These are phyloP conservation scores for Exophiala bonariae DNA, from an alignment of 2,329 filamentous ascomycete species.

Conservation along the genomic window DNA sequence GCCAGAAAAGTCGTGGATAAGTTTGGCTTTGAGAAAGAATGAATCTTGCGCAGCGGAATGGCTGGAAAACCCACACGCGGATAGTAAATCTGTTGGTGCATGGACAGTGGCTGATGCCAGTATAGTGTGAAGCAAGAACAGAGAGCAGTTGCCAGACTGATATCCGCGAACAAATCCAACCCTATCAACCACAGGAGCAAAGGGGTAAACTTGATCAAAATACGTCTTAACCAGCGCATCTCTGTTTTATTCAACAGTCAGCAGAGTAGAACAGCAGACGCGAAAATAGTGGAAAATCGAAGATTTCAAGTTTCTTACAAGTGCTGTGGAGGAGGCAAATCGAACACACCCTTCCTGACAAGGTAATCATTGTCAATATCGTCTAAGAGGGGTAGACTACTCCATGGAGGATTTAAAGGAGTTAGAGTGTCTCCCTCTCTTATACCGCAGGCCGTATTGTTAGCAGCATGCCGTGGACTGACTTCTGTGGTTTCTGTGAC, in stretches of 20 bases:
- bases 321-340: constrained; percentile 25
- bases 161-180: constrained; percentile 27
- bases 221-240: constrained; percentile 28
- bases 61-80: constrained; percentile 27
- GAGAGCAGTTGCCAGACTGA: constrained; percentile 27
- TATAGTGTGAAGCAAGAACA: constrained; percentile 27
- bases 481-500: constrained; percentile 27
- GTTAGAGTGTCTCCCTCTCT: constrained; percentile 24
- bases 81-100: constrained; percentile 27
- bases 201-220: constrained; percentile 29
- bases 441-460: constrained; percentile 20
- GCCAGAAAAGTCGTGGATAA: constrained; percentile 27
- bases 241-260: constrained; percentile 21
- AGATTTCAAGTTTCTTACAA: constrained; percentile 25
- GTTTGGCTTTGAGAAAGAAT: constrained; percentile 29
- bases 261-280: constrained; percentile 16
- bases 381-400: constrained; percentile 25
- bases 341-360: constrained; percentile 29
- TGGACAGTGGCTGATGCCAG: constrained; percentile 27
- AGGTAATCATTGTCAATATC: constrained; percentile 30
- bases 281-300: constrained; percentile 10
- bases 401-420: constrained; percentile 25
- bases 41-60: constrained; percentile 27
- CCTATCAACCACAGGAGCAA: constrained; percentile 26
- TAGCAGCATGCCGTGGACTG: constrained; percentile 24